phyloP scores from a whole-genome alignment of 2,329 filamentous ascomycete genomes.

The Nigrograna mackinnonii region DNA sequence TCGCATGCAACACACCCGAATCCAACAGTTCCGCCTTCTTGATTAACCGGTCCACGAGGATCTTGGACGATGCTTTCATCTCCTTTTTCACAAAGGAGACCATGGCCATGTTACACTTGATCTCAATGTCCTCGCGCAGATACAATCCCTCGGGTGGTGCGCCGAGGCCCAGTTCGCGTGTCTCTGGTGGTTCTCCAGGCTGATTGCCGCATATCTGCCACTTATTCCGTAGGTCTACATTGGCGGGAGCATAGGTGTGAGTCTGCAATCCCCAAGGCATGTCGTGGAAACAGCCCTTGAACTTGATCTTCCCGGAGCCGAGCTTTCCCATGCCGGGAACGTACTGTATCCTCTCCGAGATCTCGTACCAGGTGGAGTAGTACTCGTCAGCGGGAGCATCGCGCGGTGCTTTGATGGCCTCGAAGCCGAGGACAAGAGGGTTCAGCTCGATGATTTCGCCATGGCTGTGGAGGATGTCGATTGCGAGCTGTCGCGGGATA shows the following conservation, averaged over 20 bases:
- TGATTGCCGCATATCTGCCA: conserved; percentile 72
- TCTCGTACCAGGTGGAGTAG: conserved; percentile 76
- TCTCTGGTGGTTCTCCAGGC: conserved; percentile 66
- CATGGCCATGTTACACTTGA: conserved; percentile 69
- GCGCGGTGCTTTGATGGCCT: conserved; percentile 67
- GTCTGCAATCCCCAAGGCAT: conserved; percentile 74
- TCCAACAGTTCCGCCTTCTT: conserved; percentile 74
- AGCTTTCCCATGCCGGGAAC: conserved; percentile 68
- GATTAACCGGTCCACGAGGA: conserved; percentile 70
- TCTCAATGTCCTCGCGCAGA: conserved; percentile 71
- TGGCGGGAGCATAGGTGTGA: conserved; percentile 71
- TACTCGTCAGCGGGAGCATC: conserved; percentile 71
- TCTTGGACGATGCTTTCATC: conserved; percentile 66
- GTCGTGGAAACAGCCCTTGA: conserved; percentile 73
- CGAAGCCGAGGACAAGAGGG: conserved; percentile 67
- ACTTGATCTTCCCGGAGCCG: conserved; percentile 67
- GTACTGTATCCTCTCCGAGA: conserved; percentile 69
- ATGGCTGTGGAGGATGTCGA: conserved; percentile 73
- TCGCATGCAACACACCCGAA: conserved; percentile 65
- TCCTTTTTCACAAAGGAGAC: conserved; percentile 69
- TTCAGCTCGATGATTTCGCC: conserved; percentile 73
- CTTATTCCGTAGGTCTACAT: conserved; percentile 68
- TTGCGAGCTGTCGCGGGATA: conserved; percentile 71
- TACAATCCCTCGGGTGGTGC: conserved; percentile 69
- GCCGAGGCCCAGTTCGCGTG: conserved; percentile 66